Evolutionary conservation across 805 yeast genomes (phyloP).

Genomic region (Metschnikowia borealis): DNA sequence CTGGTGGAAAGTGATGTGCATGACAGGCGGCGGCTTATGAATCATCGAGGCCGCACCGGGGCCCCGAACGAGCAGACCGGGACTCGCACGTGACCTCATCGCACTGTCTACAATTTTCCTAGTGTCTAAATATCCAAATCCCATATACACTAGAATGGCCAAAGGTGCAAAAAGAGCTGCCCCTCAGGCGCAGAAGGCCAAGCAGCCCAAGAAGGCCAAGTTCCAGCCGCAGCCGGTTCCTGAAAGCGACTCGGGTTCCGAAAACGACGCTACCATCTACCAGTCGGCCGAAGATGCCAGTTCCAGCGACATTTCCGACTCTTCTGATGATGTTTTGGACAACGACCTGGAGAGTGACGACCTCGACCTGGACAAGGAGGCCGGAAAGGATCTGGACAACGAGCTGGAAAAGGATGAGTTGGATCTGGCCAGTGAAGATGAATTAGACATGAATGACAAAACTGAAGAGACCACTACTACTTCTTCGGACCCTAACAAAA

Average conservation of each 20-base stretch:
- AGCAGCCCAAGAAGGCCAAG: constrained; percentile 22
- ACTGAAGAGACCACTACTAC: constrained; percentile 16
- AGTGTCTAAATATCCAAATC: not conserved
- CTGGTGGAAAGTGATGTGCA: not conserved
- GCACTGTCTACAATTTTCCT: constrained; percentile 10
- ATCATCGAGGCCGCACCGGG: not conserved
- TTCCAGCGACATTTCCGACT: constrained; percentile 17
- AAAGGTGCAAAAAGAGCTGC: constrained; percentile 34
- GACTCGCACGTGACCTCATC: constrained; percentile 18
- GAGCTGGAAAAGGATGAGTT: constrained; percentile 8
- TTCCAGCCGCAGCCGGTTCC: constrained; percentile 21
- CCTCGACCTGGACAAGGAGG: constrained; percentile 18
- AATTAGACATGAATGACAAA: constrained; percentile 26
- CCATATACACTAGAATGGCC: constrained; percentile 10
- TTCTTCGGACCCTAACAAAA: constrained; percentile 39
- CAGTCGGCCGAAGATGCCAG: constrained; percentile 20
- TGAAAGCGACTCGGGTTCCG: constrained; percentile 19
- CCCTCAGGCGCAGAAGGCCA: constrained; percentile 13
- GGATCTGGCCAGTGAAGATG: constrained; percentile 18
- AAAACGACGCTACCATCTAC: constrained; percentile 23
- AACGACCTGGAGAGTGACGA: constrained; percentile 21
- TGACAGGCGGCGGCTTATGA: not conserved
- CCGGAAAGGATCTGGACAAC: constrained; percentile 17
- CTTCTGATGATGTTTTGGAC: constrained; percentile 6
- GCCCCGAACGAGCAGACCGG: not conserved